phyloP scores from a whole-genome alignment of 2,329 filamentous ascomycete genomes.

The Botrytis deweyae region DNA sequence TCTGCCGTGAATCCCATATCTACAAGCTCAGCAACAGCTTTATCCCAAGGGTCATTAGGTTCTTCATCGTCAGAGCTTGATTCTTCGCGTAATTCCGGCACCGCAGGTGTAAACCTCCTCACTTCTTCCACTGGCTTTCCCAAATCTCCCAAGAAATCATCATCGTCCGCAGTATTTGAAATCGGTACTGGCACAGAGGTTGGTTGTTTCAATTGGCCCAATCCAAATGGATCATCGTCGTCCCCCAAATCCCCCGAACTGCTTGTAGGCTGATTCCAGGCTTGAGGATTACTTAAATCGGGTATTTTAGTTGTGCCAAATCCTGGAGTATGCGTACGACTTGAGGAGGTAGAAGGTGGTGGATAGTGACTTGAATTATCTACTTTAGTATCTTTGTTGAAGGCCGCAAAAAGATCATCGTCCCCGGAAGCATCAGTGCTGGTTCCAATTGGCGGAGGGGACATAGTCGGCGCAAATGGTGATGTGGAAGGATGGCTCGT shows the following conservation, averaged over 20 bases:
- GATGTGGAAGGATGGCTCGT: conserved; percentile 40
- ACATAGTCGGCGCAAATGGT: conserved; percentile 34
- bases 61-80: conserved; percentile 30
- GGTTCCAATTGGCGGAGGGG: conserved; percentile 44
- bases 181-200: conserved; percentile 35
- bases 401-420: conserved; percentile 66
- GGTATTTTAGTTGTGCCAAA: conserved; percentile 42
- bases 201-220: conserved; percentile 56
- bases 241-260: conserved; percentile 45
- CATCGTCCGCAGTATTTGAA: conserved; percentile 49
- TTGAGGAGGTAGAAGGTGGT: conserved; percentile 47
- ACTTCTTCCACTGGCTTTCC: conserved; percentile 65
- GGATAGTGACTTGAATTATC: conserved; percentile 66
- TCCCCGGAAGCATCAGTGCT: conserved; percentile 45
- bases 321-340: conserved; percentile 46
- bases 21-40: conserved; percentile 81
- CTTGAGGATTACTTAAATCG: conserved; percentile 54
- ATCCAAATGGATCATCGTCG: conserved; percentile 85
- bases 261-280: conserved; percentile 47
- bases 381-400: conserved; percentile 64
- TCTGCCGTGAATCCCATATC: conserved; percentile 93
- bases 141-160: conserved; percentile 65
- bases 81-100: conserved; percentile 31
- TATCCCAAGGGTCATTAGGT: conserved; percentile 65
- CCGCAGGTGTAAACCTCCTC: conserved; percentile 44